Base-by-base conservation (phyloP, 495 filamentous ascomycete species). In the Penicillium malachiteum region DNA sequence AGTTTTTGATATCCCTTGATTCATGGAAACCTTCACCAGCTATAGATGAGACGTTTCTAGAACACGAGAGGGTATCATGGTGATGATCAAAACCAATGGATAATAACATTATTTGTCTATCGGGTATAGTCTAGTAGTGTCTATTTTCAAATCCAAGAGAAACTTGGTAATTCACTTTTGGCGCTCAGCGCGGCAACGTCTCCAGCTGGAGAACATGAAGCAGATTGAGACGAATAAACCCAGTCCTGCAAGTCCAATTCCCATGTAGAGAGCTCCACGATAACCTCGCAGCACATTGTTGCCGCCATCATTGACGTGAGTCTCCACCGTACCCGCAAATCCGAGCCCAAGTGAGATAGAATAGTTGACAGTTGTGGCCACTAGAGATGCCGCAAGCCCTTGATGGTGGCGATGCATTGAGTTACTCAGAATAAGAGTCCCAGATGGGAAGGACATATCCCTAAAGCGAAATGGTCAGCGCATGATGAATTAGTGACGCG, bases 301-400 rank as follows among this genome's bases (percentile, higher is more conserved):
- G 1, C 77, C 79, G 0, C 69, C 71, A 52, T 66, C 55, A 50
- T 77, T 80, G 12, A 82, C 69, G 16, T 80, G 63, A 0, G 60
- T 62, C 60, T 88, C 80, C 17, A 85, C 73, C 0, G 83, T 86
- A 5, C 83, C 83, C 0, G 84, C 84, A 52, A 88, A 67, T 0
- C 84, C 85, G 7, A 88, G 68, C 0, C 82, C 83, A 18, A 87
- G 53, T 3, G 77, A 79, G 47, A 87, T 83, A 39, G 70, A 77
- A 54, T 87, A 89, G 56, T 87, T 83, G 46, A 86, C 77, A 2
- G 79, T 71, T 0, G 84, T 87, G 41, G 74, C 83, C 16, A 87
- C 79, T 40, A 88, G 64, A 14, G 74, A 78, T 0, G 81, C 83
- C 1, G 81, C 80, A 9, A 87, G 72, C 7, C 86, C 86, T 64